Evolutionary conservation across 169 alveolate genomes (phyloP), one percentile per base, ranked within the genome.

Genomic region (Plasmodium cynomolgi): DNA sequence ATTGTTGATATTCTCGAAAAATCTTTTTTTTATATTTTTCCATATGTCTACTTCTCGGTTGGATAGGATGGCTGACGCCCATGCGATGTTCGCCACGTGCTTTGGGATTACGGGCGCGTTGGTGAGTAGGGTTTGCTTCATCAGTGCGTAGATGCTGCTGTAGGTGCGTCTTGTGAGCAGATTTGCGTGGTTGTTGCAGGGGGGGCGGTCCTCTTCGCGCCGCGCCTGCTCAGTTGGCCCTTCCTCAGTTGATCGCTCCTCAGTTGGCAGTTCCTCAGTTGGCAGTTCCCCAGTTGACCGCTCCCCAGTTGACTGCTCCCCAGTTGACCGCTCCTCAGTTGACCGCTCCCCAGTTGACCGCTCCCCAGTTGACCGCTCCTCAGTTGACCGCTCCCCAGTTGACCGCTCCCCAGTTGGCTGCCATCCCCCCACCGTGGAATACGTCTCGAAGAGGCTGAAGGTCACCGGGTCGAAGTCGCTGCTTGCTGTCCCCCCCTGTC

Each of bases 71-170:
- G 84, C 68, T 15, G 94, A 88, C 1, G 94, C 94, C 94, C 94
- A 88, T 23, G 94, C 79, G 33, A 88, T 88, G 50, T 88, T 88
- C 1, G 94, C 94, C 47, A 88, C 83, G 81, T 88, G 94, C 23
- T 88, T 88, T 5, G 94, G 47, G n/a, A 39, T 73, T 31, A 88
- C 62, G 2, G 34, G 33, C 15, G 15, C 44, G 73, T 80, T 88
- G 29, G 29, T 23, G 2, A 26, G 31, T 7, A 88, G 54, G 11
- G 44, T 88, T 6, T 80, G 20, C 44, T 88, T 88, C 62, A 88
- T 58, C 37, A 79, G 34, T 17, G 33, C 13, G 39, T 88, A 88
- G 33, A 88, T 62, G 33, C 72, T 58, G 29, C 75, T 79, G 56
- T 88, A 88, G 37, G 56, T 80, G 13, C 81, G 74, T 88, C 81